Base-by-base conservation (phyloP, 2,329 filamentous ascomycete genomes). In the Sporothrix inflata region DNA sequence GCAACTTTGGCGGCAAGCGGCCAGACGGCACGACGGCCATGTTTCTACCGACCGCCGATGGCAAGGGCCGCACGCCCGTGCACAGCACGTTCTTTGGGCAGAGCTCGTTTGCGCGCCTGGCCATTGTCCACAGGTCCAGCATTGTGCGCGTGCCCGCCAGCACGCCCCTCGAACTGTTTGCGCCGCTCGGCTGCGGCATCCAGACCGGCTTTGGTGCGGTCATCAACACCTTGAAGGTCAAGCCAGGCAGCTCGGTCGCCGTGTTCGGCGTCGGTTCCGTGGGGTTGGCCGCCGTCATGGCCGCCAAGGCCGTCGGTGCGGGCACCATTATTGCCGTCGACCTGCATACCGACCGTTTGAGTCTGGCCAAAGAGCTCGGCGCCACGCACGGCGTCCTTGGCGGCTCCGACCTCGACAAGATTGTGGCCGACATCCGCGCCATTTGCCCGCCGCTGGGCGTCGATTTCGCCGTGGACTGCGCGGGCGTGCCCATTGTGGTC, bases 401-500 rank as follows among this genome's bases (percentile, higher is more conserved):
- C 16, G 63, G 63, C 3, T 12, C 42, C 0, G 63, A 66, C 63
- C 40, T 49, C 6, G 42, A 30, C 12, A 30, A 21, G 7, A 49
- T 66, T 5, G 63, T 66, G 6, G 24, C 24, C 42, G 63, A 66
- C 1, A 49, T 66, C 24, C 42, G 63, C 24, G 76, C 80, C 0
- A 80, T 82, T 66, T 79, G 79, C 0, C 74, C 74, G 34, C 73
- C 75, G 0, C 74, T 75, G 21, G 79, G 79, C 0, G 77, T 78
- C 3, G 76, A 80, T 47, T 80, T 76, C 61, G 79, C 79, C 8
- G 76, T 80, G 16, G 79, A 81, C 51, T 80, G 77, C 42, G 78
- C 79, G 21, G 74, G 76, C 45, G 40, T 79, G 74, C 77, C 83
- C 78, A 74, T 79, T 76, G 78, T 85, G 74, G 80, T 85, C 77